phyloP scores from a whole-genome alignment of 306 rosid genomes.

The Sesbania bispinosa region DNA sequence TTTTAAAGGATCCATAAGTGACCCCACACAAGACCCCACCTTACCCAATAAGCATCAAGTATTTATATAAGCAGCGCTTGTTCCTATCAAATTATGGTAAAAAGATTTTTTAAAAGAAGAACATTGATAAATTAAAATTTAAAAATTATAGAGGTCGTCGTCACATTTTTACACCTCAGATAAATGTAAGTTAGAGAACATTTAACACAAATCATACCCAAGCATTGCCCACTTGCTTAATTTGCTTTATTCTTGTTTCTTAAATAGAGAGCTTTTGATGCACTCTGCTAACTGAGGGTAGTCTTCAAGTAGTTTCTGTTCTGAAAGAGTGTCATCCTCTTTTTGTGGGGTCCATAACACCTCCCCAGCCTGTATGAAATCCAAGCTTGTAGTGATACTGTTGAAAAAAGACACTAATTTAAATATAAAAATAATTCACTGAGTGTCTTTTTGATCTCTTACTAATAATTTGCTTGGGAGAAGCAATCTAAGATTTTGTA shows the following conservation, averaged over 20 bases:
- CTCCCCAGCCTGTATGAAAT: conserved; percentile 72
- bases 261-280: conserved; percentile 13
- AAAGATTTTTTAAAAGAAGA: no score
- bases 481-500: conserved; percentile 70
- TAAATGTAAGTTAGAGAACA: not conserved
- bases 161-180: not conserved
- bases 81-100: no score
- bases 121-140: not conserved
- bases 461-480: conserved; percentile 69
- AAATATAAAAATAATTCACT: not conserved
- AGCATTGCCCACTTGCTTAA: not conserved
- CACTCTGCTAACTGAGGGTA: conserved; percentile 50
- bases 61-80: no score
- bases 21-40: no score
- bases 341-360: conserved; percentile 96
- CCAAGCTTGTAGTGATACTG: not conserved
- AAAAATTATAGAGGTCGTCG: not conserved
- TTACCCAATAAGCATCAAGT: no score
- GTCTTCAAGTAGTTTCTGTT: conserved; percentile 73
- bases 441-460: conserved; percentile 29
- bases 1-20: no score
- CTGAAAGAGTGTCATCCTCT: conserved; percentile 69
- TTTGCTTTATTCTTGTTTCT: conserved; percentile 24
- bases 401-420: not conserved
- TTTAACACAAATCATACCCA: not conserved